Evolutionary conservation across 345 rosid species (phyloP).

Genomic region (Acer campestre): DNA sequence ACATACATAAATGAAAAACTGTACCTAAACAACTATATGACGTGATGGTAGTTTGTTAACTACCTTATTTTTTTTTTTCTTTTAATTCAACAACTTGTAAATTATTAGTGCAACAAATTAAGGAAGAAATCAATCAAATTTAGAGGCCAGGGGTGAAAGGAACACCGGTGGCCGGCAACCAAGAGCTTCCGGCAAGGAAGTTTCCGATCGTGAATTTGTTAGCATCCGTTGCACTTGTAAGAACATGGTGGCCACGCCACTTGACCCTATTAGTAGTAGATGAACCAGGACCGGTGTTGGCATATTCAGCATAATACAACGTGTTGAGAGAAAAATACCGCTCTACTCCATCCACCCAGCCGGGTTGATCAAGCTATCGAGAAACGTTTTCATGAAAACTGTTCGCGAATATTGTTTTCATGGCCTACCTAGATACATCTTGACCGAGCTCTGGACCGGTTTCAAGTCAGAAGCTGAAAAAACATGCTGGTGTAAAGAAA

Average conservation of each 20-base stretch:
- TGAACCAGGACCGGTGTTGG: conserved; percentile 46
- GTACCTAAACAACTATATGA: neutral
- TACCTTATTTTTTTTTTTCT: neutral
- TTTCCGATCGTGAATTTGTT: conserved; percentile 41
- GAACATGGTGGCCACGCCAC: conserved; percentile 46
- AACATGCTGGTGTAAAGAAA: too few species aligned
- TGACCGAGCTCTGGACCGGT: conserved; percentile 45
- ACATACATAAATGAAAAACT: neutral
- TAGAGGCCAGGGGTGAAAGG: conserved; percentile 54
- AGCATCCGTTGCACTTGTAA: conserved; percentile 42
- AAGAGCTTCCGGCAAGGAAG: conserved; percentile 44
- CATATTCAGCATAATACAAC: conserved; percentile 54
- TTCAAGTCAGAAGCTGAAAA: conserved; percentile 44
- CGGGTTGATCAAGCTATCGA: conserved; percentile 47
- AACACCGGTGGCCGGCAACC: conserved; percentile 50
- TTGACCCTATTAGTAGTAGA: conserved; percentile 43
- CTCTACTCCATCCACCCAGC: conserved; percentile 61
- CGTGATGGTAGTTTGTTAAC: neutral
- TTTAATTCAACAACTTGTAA: neutral
- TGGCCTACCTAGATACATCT: conserved; percentile 50
- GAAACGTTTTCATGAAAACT: conserved; percentile 39
- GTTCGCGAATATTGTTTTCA: conserved; percentile 53
- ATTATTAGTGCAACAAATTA: too few species aligned
- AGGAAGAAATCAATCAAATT: neutral
- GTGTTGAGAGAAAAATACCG: conserved; percentile 48